Percentiles rank a stretch among this genome's conserved stretches.
phyloP scores from a whole-genome alignment of 768 basidiomycete genomes.

The Rossbeevera mucosa region DNA sequence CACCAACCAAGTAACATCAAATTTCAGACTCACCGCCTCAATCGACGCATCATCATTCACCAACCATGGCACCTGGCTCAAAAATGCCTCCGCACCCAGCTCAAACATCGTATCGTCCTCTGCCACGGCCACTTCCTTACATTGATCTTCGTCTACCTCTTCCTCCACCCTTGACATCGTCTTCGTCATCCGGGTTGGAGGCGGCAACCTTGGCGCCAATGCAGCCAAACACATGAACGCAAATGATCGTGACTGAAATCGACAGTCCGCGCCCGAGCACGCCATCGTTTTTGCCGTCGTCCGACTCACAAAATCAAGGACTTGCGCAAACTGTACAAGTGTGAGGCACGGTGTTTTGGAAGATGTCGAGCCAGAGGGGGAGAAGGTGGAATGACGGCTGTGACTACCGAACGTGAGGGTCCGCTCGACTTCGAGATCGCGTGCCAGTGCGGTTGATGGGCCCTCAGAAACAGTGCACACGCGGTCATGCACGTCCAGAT shows the following conservation, averaged over 20 bases:
- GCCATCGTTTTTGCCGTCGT: background rate
- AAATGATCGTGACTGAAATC: background rate
- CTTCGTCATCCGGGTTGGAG: background rate
- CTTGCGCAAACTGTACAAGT: background rate
- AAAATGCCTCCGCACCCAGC: slow-evolving; percentile 5
- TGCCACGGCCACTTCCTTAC: background rate
- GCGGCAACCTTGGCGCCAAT: slow-evolving; percentile 5
- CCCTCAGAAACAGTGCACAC: background rate
- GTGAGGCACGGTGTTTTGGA: background rate
- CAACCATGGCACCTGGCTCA: slow-evolving; percentile 4
- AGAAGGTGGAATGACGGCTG: background rate
- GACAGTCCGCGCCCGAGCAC: background rate
- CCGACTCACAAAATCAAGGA: background rate
- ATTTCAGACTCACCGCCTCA: background rate
- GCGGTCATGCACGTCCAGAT: background rate
- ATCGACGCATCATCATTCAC: background rate
- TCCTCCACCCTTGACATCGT: background rate
- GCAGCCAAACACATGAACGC: background rate
- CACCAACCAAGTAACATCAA: background rate
- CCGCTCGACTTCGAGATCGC: background rate
- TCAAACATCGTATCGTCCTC: slow-evolving; percentile 14
- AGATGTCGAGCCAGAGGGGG: background rate
- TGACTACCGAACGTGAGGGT: background rate
- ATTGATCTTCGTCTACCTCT: background rate
- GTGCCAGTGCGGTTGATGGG: background rate